Base-by-base conservation (phyloP, 352 stramenopile species). In the Phytophthora citricola region DNA sequence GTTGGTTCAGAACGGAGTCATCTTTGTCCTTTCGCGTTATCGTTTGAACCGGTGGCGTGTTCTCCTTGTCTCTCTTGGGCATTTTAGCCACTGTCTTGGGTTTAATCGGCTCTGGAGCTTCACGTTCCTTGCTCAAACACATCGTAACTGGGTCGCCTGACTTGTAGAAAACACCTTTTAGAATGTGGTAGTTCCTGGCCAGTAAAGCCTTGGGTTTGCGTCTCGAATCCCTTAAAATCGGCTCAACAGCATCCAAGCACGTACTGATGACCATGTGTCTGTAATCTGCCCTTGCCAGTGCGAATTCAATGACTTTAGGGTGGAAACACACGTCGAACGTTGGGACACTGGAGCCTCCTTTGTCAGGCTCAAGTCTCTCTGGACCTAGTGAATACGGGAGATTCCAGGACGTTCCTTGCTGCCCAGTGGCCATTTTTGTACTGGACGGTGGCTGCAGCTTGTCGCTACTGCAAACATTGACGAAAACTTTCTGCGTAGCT, bases 251-350 rank as follows among this genome's bases (percentile, higher is more conserved):
- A 48, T 98, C 91, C 29, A 98, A 71, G n/a, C 87, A 81, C 15
- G 93, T 97, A 20, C 78, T 73, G 29, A 97, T 80, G 7, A 98
- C 75, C 71, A 98, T 90, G 51, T 98, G 78, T 9, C 76, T 72
- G 62, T 97, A 98, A 40, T 79, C 66, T 24, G 70, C 66, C 56
- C 85, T 74, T 22, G 63, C 39, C 11, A 73, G 76, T 45, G 85
- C 86, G 46, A 90, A 84, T 50, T 81, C 64, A 20, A 98, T 63
- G 10, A 92, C 94, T 24, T 83, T 65, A 17, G 94, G 87, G 59
- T 98, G 89, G 63, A 98, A 98, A 51, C 93, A 98, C 38, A 95
- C 90, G 57, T 98, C 95, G 55, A 97, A 98, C 0, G 93, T 97
- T 8, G 77, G 60, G 15, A 90, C 82, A 3, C 74, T 66, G 4